Evolutionary conservation across 441 rosid species (phyloP), one percentile per base, ranked within the genome.

Genomic region (Macaranga tanarius): DNA sequence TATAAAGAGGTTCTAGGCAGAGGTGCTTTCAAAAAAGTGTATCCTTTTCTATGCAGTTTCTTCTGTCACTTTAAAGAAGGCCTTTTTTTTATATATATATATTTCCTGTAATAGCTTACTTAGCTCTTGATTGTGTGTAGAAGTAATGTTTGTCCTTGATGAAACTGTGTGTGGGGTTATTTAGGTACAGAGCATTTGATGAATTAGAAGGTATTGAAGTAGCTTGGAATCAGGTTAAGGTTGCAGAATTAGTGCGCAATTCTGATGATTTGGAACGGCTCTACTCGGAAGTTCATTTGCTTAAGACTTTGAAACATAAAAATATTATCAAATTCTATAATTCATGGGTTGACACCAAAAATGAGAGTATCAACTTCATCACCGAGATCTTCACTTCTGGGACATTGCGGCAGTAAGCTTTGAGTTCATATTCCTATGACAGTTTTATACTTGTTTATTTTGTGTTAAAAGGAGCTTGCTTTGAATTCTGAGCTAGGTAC

Each of bases 11-110:
- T 90, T 65, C 75, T 92, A 67, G 97, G 97, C 54, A 85, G 80
- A 79, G 97, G 97, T 71, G 97, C 97, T 58, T 92, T 87, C 91
- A 92, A 92, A 85, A 90, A 89, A 77, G 97, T 92, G 87, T 90
- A 90, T 90, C 89, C 74, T 84, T 84, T 74, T 40, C 59, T 15
- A 5, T 71, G 61, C 44, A 52, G 19, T 77, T 71, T 55, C 58
- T 61, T 68, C 2, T 28, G 1, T 8, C 3, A 19, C 12, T 47
- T 7, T 68, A 54, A 38, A 9, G 17, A 55, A 55, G 26, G 2
- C 17, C 7, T 8, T 0, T 9, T n/a, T 55, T 20, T 20, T 54
- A n/a, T n/a, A n/a, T n/a, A n/a, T n/a, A n/a, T n/a, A 0, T 1
- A 0, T 7, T 6, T 19, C n/a, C 58, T 20, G n/a, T 2, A 11